phyloP scores from a whole-genome alignment of 129 eudicot genomes.

The Lonicera japonica region DNA sequence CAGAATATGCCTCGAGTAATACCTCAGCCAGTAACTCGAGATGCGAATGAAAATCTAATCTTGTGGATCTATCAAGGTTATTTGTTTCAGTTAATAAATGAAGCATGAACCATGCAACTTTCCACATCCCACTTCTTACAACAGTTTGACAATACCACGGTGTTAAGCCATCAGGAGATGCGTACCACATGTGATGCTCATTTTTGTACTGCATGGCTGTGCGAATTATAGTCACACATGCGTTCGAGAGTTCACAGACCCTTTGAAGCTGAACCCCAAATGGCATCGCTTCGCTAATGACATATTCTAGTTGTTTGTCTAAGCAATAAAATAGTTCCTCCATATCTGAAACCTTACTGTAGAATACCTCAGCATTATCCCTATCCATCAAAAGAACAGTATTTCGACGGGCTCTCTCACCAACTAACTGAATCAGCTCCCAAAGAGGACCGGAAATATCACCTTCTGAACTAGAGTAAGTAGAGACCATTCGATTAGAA shows the following conservation, averaged over 20 bases:
- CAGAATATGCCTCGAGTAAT: constrained; percentile 80
- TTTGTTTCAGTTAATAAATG: constrained; percentile 45
- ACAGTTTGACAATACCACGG: constrained; percentile 85
- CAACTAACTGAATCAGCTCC: constrained; percentile 91
- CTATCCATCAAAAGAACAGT: constrained; percentile 96
- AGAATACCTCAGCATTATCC: constrained; percentile 93
- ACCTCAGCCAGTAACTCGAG: constrained; percentile 61
- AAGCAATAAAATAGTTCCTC: constrained; percentile 77
- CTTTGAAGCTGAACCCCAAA: constrained; percentile 47
- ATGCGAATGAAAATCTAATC: constrained; percentile 50
- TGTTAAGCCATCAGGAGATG: constrained; percentile 79
- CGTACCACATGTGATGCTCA: constrained; percentile 91
- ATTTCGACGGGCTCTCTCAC: constrained; percentile 78
- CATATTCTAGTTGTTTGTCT: constrained; percentile 52
- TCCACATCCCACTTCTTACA: constrained; percentile 85
- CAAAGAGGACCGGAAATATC: constrained; percentile 76
- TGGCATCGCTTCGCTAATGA: constrained; percentile 53
- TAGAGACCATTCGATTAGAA: constrained; percentile 34
- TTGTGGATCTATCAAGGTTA: constrained; percentile 42
- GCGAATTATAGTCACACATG: constrained; percentile 59
- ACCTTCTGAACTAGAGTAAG: constrained; percentile 36
- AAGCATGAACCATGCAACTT: constrained; percentile 73
- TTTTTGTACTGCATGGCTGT: constrained; percentile 59
- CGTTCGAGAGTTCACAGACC: constrained; percentile 78
- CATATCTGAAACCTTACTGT: constrained; percentile 82